These are phyloP conservation scores for Saccharomyces hybrid DNA, from an alignment of 1,139 yeast species.

Conservation along the genomic window DNA sequence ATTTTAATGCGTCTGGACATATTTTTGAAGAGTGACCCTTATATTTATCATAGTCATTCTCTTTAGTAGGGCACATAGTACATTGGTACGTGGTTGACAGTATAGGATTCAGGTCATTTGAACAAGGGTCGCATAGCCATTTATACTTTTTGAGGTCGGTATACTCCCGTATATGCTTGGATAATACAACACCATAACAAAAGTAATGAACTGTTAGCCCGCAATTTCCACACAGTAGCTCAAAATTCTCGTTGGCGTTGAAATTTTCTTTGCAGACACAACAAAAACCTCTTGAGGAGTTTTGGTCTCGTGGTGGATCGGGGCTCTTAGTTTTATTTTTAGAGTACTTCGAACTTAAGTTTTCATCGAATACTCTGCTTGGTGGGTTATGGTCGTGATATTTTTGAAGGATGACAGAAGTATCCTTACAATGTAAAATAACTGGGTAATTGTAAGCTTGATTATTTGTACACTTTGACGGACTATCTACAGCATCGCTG, in stretches of 20 bases:
- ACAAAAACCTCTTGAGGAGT: constrained; percentile 36
- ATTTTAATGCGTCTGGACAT: constrained; percentile 61
- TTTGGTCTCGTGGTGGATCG: background rate
- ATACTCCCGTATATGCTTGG: background rate
- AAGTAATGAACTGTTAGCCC: constrained; percentile 62
- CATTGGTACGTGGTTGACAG: constrained; percentile 58
- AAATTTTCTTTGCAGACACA: constrained; percentile 50
- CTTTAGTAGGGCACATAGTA: constrained; percentile 54
- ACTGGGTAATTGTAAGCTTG: background rate
- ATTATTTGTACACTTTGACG: background rate
- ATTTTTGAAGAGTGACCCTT: constrained; percentile 38
- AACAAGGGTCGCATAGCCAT: constrained; percentile 83
- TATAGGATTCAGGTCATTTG: constrained; percentile 58
- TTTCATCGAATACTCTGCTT: background rate
- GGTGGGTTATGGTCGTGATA: background rate
- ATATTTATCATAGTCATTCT: constrained; percentile 41
- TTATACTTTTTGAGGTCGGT: constrained; percentile 23
- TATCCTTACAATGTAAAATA: background rate
- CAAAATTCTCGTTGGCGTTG: constrained; percentile 33
- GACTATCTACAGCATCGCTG: background rate
- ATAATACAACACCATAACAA: constrained; percentile 52
- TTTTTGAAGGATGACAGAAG: background rate
- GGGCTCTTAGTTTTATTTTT: background rate
- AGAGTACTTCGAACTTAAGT: background rate
- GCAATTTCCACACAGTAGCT: constrained; percentile 54